Conservation (phyloP, 371 early-diverging fungal genomes). For the Aphelidium insulamus region DNA sequence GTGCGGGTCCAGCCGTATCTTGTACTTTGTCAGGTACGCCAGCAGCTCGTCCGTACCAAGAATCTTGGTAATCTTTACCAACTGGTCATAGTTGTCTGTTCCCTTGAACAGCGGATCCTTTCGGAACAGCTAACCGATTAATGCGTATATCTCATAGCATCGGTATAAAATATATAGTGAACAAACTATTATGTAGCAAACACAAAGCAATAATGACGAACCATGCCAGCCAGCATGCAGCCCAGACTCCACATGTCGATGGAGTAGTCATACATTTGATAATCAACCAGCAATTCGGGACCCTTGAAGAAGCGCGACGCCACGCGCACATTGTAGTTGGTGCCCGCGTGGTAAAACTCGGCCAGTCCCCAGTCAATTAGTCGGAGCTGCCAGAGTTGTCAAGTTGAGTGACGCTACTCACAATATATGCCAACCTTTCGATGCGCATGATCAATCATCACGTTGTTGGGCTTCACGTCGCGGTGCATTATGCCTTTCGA, state of each 20-base stretch:
- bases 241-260: slow-evolving; percentile 99
- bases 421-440: too few relatives aligned
- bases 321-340: slow-evolving; percentile 94
- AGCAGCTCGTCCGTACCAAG: slow-evolving; percentile 84
- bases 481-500: slow-evolving; percentile 99
- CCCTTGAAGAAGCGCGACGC: slow-evolving; percentile 98
- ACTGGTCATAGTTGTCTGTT: slow-evolving; percentile 91
- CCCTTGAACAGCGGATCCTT: slow-evolving; percentile 99
- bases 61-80: slow-evolving; percentile 90
- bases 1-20: slow-evolving; percentile 64
- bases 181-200: too few relatives aligned
- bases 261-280: slow-evolving; percentile 95
- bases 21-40: slow-evolving; percentile 84
- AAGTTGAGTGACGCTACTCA: too few relatives aligned
- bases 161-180: too few relatives aligned
- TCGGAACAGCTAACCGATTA: slow-evolving; percentile 59
- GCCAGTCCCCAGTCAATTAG: slow-evolving; percentile 99
- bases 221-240: slow-evolving; percentile 97
- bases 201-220: slow-evolving; percentile 10
- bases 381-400: slow-evolving; percentile 47
- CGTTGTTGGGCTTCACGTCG: slow-evolving; percentile 99
- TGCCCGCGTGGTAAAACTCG: slow-evolving; percentile 96
- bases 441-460: slow-evolving; percentile 95
- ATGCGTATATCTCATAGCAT: too few relatives aligned
- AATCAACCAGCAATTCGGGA: slow-evolving; percentile 96